Evolutionary conservation across 164 flowering plant genomes (phyloP), one percentile per base, ranked within the genome.

Genomic region (Nymphaea thermarum): DNA sequence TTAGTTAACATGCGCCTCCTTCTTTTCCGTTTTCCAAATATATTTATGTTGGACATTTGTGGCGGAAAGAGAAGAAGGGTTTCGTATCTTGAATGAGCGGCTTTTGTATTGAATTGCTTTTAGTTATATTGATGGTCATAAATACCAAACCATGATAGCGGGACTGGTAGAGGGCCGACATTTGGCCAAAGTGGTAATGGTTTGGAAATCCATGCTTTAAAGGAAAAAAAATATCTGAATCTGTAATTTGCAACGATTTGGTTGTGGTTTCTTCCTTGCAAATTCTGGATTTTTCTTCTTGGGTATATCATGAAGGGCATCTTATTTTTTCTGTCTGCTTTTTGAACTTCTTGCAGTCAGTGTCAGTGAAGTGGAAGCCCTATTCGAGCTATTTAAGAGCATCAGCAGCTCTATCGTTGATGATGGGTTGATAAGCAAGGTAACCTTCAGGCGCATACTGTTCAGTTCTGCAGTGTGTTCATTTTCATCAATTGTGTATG

Each of bases 391-490:
- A 68, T 86, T 78, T 76, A 86, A 83, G 79, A 85, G 83, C 71
- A 86, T 86, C 57, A 83, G 88, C 79, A 77, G 87, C 72, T 83
- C 87, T 42, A 82, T 84, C 67, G 72, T 84, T 77, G 91, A 86
- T 70, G 88, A 86, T 77, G 91, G 91, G 71, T 78, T 86, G 63
- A 86, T 86, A 69, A 86, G 71, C 76, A 84, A 85, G 89, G 89
- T 83, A 80, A 16, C 51, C 15, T 42, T 10, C 47, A 18, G 6
- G 43, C 66, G 14, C 62, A 25, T 42, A 43, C 68, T 43, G 71
- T 60, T 8, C 41, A 42, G 44, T 4, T 43, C 25, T 63, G 17
- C 25, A 17, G 12, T n/a, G 53, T 7, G 53, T 62, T 41, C 42
- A 16, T 66, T 42, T 59, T 43, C 61, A 62, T 71, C 64, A 53